Evolutionary conservation across 1,284 basidiomycete genomes (phyloP).

Genomic region (Taiwanofungus camphoratus): DNA sequence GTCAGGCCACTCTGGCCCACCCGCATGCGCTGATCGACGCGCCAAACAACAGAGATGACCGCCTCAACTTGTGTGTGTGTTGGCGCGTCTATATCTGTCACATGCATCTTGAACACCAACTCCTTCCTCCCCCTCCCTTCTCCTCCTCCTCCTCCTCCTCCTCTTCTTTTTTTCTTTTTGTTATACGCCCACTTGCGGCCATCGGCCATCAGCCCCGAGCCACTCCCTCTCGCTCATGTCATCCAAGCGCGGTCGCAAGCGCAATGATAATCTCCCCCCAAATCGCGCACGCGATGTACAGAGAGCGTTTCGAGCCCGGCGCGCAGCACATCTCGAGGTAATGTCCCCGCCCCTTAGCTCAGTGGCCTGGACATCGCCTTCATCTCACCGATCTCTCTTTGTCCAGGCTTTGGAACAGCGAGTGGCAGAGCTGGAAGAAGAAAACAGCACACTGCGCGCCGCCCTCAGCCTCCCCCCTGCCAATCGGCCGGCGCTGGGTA

Average conservation of each 20-base stretch:
- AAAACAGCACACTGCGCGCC: slow-evolving; percentile 74
- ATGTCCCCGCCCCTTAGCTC: slow-evolving; percentile 24
- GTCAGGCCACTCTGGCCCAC: slow-evolving; percentile 10
- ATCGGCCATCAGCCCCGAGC: slow-evolving; percentile 7
- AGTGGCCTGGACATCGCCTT: too few relatives aligned
- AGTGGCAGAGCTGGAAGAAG: slow-evolving; percentile 79
- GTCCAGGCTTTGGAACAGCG: slow-evolving; percentile 74
- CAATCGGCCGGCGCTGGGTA: slow-evolving; percentile 63
- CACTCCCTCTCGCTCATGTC: slow-evolving; percentile 45
- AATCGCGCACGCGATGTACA: slow-evolving; percentile 91
- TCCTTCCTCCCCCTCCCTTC: slow-evolving; percentile 17
- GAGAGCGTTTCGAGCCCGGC: slow-evolving; percentile 84
- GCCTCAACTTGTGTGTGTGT: slow-evolving; percentile 1
- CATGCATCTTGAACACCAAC: slow-evolving; percentile 21
- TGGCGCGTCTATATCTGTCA: slow-evolving; percentile 19
- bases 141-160: slow-evolving; percentile 18
- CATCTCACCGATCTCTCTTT: slow-evolving; percentile 17
- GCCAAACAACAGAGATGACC: slow-evolving; percentile 7
- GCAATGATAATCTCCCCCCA: slow-evolving; percentile 88
- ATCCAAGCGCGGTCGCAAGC: slow-evolving; percentile 84
- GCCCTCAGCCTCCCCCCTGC: slow-evolving; percentile 74
- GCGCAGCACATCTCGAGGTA: slow-evolving; percentile 84
- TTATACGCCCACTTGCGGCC: too few relatives aligned
- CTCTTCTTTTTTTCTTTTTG: slow-evolving; percentile 11
- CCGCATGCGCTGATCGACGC: slow-evolving; percentile 11